Percentiles rank a stretch among this genome's conserved stretches.
phyloP scores from a whole-genome alignment of 2,329 filamentous ascomycete species.

The Pyricularia sp. region DNA sequence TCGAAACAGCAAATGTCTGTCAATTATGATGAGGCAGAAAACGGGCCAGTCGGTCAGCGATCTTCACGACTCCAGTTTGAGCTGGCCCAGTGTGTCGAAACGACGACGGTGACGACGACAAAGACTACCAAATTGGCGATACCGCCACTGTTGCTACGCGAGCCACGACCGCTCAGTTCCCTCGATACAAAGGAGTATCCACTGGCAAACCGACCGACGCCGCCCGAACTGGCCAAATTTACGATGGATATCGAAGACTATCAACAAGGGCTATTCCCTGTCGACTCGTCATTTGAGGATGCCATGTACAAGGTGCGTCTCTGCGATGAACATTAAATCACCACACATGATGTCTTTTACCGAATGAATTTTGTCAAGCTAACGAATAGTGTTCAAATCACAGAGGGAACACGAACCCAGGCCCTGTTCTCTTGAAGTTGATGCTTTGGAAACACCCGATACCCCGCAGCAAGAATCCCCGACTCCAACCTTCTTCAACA shows the following conservation, averaged over 20 bases:
- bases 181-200: conserved; percentile 88
- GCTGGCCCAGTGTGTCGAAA: conserved; percentile 57
- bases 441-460: conserved; percentile 1
- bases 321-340: background rate
- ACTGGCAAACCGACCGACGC: conserved; percentile 73
- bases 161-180: conserved; percentile 58
- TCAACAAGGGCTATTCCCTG: conserved; percentile 29
- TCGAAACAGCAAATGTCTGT: conserved; percentile 24
- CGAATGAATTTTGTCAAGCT: background rate
- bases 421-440: background rate
- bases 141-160: conserved; percentile 71
- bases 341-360: background rate
- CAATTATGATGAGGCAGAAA: conserved; percentile 22
- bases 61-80: conserved; percentile 38
- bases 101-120: conserved; percentile 75
- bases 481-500: background rate
- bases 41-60: conserved; percentile 12
- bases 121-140: conserved; percentile 81
- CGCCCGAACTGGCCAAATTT: conserved; percentile 67
- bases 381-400: background rate
- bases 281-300: conserved; percentile 16
- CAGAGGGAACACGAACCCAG: background rate
- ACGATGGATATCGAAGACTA: conserved; percentile 60
- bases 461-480: conserved; percentile 3
- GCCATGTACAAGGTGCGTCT: background rate